Conservation (phyloP, 768 basidiomycete genomes). For the Rhodotorula graminis region DNA sequence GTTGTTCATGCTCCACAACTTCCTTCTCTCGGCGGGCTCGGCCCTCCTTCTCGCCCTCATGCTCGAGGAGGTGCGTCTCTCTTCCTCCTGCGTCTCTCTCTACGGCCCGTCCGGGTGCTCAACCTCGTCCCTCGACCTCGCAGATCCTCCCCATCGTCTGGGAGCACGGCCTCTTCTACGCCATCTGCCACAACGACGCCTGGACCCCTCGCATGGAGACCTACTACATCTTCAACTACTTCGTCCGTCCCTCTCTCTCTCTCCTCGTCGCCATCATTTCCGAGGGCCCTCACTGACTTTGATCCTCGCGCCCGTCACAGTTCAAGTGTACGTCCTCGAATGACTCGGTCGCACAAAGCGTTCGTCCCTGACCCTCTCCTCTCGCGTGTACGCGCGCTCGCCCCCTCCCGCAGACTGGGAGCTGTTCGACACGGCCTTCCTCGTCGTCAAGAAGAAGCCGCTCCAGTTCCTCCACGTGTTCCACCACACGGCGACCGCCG, state of each 20-base stretch:
- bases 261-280: not conserved
- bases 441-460: constrained; percentile 96
- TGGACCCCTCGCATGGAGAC: constrained; percentile 84
- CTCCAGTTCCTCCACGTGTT: constrained; percentile 91
- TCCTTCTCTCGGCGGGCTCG: constrained; percentile 78
- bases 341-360: too few species aligned
- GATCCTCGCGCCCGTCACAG: too few species aligned
- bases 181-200: constrained; percentile 67
- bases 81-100: not conserved
- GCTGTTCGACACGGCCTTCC: constrained; percentile 91
- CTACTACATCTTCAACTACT: constrained; percentile 99
- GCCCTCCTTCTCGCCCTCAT: constrained; percentile 79
- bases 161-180: constrained; percentile 66
- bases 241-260: constrained; percentile 54
- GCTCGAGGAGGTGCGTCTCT: constrained; percentile 68
- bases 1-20: constrained; percentile 64
- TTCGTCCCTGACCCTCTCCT: too few species aligned
- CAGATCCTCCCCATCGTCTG: constrained; percentile 62
- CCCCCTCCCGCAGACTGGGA: constrained; percentile 58
- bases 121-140: not conserved
- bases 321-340: not conserved
- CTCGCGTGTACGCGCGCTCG: too few species aligned
- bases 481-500: constrained; percentile 95
- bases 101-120: not conserved
- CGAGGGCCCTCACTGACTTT: not conserved